phyloP scores from a whole-genome alignment of 441 rosid species.

The Erodium trifolium region DNA sequence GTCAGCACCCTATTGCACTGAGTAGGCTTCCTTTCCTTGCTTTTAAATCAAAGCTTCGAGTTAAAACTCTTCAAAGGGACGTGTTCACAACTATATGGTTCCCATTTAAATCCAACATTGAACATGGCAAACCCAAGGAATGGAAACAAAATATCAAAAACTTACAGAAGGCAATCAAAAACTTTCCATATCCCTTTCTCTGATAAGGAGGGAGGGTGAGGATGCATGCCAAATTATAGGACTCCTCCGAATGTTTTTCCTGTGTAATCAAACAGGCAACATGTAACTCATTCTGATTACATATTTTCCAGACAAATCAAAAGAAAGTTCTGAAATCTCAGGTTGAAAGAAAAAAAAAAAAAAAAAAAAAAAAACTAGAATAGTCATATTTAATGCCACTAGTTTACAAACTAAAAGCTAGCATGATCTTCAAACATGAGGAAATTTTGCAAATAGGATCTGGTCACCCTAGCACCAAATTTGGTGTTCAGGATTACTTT shows the following conservation, averaged over 20 bases:
- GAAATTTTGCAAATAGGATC: not conserved
- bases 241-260: conserved; percentile 98
- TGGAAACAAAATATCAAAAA: conserved; percentile 2
- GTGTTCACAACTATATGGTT: not conserved
- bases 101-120: not conserved
- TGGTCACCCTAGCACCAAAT: not conserved
- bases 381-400: not conserved
- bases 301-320: not conserved
- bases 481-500: not conserved
- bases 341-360: not conserved
- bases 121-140: not conserved
- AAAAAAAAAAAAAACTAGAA: not conserved
- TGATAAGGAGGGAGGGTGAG: conserved; percentile 99
- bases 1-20: not conserved
- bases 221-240: conserved; percentile 95
- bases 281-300: not conserved
- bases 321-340: conserved; percentile 1
- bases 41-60: no score
- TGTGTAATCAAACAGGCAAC: conserved; percentile 27
- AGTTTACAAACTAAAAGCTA: not conserved
- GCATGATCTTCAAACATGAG: not conserved
- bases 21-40: not conserved
- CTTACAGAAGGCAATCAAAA: conserved; percentile 97
- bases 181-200: conserved; percentile 98
- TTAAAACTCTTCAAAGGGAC: not conserved